Conservation (phyloP, 1,284 basidiomycete genomes). For the Boletellus deceptivus region DNA sequence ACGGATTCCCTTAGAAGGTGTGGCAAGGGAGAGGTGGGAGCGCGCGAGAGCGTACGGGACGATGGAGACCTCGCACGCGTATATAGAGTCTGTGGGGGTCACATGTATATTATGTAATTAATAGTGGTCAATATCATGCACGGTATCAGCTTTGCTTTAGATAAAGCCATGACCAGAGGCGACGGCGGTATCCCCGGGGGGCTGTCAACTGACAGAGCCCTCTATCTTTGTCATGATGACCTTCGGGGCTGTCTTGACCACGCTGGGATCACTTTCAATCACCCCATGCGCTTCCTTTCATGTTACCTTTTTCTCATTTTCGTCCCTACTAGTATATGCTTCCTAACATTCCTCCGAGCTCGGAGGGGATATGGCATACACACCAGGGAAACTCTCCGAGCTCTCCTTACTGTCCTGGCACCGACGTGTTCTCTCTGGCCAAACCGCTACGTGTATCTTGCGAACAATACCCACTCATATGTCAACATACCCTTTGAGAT, state of each 20-base stretch:
- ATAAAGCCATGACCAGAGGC: slow-evolving; percentile 12
- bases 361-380: slow-evolving; percentile 10
- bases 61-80: no score
- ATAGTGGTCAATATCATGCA: no score
- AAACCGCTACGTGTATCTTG: slow-evolving; percentile 29
- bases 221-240: not conserved
- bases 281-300: not conserved
- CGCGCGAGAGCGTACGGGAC: no score
- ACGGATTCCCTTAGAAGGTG: no score
- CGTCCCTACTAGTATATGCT: not conserved
- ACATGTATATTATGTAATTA: no score
- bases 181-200: slow-evolving; percentile 5
- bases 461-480: slow-evolving; percentile 12
- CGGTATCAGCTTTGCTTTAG: no score
- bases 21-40: no score
- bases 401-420: slow-evolving; percentile 33
- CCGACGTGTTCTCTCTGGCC: slow-evolving; percentile 40
- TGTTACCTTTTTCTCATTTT: slow-evolving; percentile 11
- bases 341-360: slow-evolving; percentile 3
- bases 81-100: no score
- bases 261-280: not conserved
- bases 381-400: slow-evolving; percentile 30
- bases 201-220: not conserved
- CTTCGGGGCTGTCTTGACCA: not conserved
- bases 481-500: slow-evolving; percentile 27